Base-by-base conservation (phyloP, 2,329 filamentous ascomycete species). In the Biscogniauxia mediterranea region DNA sequence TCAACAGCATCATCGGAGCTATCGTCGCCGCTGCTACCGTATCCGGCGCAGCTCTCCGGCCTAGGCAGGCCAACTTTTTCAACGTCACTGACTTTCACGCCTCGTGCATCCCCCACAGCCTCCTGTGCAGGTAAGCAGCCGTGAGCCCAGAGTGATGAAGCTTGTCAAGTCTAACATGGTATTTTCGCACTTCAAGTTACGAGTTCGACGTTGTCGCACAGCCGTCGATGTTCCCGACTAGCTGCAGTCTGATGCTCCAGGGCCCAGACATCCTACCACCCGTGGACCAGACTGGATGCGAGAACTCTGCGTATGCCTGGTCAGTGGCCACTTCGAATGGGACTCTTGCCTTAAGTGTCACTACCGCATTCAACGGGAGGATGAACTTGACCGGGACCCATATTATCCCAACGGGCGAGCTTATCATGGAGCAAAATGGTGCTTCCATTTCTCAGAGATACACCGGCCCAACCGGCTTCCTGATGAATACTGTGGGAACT, bases 41-140 rank as follows among this genome's bases (percentile, higher is more conserved):
- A 23, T 66, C 61, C 3, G 68, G 58, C 19, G 64, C 64, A 17
- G 64, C 59, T 52, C 23, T 67, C 20, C 51, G 52, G 51, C 53
- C 60, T 3, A 62, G 61, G 46, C 46, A 64, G 11, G 60, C 65
- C 0, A 60, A 42, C 17, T 59, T 54, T 2, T 69, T 65, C 59
- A 62, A 54, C 56, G 64, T 70, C 17, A 55, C 63, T 19, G 60
- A 61, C 32, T 70, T 70, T 53, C 54, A 58, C n/a, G 67, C 67
- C 0, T 66, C 64, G 3, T 70, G 68, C 61, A 69, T 68, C 52
- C 68, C 66, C 3, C 68, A 70, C 59, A 67, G 64, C 28, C 55
- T 66, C 38, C 19, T 59, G 42, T 70, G 67, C 65, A 55, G 8
- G 66, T 69, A 66, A 13, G 66, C 52, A 11, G 7, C 19, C 15